Evolutionary conservation across 805 yeast genomes (phyloP), one percentile per base, ranked within the genome.

Genomic region (Cyberlindnera xylosilytica): DNA sequence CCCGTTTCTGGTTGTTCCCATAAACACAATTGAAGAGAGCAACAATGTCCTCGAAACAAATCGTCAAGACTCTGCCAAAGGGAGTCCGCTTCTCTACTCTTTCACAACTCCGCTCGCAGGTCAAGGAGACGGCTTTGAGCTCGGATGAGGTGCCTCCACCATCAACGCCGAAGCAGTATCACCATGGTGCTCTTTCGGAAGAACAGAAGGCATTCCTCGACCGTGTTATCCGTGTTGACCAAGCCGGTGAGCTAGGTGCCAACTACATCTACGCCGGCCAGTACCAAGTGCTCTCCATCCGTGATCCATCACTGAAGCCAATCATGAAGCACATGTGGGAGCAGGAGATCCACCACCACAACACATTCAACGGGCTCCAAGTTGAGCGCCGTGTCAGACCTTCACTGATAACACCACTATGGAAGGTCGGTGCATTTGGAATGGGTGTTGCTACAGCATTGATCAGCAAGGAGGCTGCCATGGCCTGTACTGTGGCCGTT

Each of bases 401-500:
- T 3, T 87, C 97, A 0, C 55, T 93, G 13, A 64, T 93, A 31
- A 90, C 98, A 0, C 99, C 99, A 1, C 56, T 87, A 1, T 93
- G 99, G 99, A 89, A 86, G 60, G 63, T 77, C 0, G 98, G 97
- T 4, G 98, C 99, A 0, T 72, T 84, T 38, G 81, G 81, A 1
- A 72, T 93, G 69, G 99, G 99, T 4, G 78, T 79, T 1, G 84
- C 82, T 1, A 93, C 98, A 1, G 97, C 96, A 0, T 54, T 85
- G 41, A 64, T 89, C 49, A 83, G 97, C 15, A 87, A 88, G 57
- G 97, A 91, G 60, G 97, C 96, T 2, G 98, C 99, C 2, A 93
- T 93, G 99, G 98, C 99, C 1, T 93, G 99, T 62, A 93, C 99
- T 0, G 98, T 90, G 46, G 98, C 98, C 0, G 98, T 93, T 2